Percentiles rank a stretch among this genome's conserved stretches.
Evolutionary conservation across 2,329 filamentous ascomycete species (phyloP).

Genomic region (Ceratocystis huliohia): DNA sequence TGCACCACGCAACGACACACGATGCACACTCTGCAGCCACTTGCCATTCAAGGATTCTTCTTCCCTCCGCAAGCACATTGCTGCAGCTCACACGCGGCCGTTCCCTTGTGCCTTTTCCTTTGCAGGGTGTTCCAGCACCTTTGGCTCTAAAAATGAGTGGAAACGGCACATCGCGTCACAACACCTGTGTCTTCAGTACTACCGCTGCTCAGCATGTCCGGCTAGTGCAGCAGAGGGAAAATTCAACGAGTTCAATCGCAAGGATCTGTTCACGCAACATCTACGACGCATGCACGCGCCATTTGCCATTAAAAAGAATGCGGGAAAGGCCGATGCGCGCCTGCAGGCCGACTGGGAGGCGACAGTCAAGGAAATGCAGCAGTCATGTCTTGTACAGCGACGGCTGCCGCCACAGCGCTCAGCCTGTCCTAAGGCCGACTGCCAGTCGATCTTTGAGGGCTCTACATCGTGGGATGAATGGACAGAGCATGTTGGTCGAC

Average conservation of each 20-base stretch:
- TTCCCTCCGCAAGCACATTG: constrained; percentile 53
- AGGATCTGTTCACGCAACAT: constrained; percentile 92
- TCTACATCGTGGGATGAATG: constrained; percentile 72
- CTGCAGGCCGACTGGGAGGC: constrained; percentile 50
- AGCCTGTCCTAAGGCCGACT: constrained; percentile 59
- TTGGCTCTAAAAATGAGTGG: constrained; percentile 95
- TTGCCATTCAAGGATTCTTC: constrained; percentile 55
- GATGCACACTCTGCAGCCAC: constrained; percentile 49
- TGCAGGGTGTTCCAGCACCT: constrained; percentile 71
- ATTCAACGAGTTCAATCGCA: constrained; percentile 73
- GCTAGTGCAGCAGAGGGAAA: constrained; percentile 42
- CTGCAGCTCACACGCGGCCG: constrained; percentile 54
- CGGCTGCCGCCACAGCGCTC: constrained; percentile 59
- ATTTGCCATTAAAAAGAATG: constrained; percentile 46
- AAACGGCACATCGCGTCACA: constrained; percentile 88
- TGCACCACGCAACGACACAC: constrained; percentile 45
- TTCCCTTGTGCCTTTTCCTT: constrained; percentile 79
- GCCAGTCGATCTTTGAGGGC: constrained; percentile 57
- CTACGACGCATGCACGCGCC: constrained; percentile 84
- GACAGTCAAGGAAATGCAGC: constrained; percentile 57
- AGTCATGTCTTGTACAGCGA: constrained; percentile 58
- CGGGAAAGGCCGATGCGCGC: constrained; percentile 45
- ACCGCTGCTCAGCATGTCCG: constrained; percentile 50
- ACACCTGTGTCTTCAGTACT: constrained; percentile 60
- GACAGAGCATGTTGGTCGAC: constrained; percentile 82